A percentile compares a stretch with the other conserved stretches of the same genome.
These are phyloP conservation scores for Globisporangium cylindrosporum DNA, from an alignment of 352 stramenopile species.

Conservation along the genomic window DNA sequence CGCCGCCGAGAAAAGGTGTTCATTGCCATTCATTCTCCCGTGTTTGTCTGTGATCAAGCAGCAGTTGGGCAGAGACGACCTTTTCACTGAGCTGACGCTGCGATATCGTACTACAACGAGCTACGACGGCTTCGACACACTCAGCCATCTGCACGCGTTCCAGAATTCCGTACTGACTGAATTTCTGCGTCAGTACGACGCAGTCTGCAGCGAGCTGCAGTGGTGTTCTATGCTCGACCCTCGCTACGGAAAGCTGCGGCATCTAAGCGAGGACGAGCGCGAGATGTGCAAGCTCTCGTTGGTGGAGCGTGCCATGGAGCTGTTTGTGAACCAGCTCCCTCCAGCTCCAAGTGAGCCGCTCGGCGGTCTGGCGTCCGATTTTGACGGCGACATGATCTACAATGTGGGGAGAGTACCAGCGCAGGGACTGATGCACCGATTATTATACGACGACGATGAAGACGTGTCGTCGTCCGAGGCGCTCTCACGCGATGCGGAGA, in stretches of 20 bases:
- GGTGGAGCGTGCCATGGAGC: slow-evolving; percentile 18
- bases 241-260: slow-evolving; percentile 39
- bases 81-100: slow-evolving; percentile 26
- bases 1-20: slow-evolving; percentile 28
- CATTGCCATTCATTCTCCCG: slow-evolving; percentile 36
- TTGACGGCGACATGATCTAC: slow-evolving; percentile 38
- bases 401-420: slow-evolving; percentile 15
- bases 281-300: slow-evolving; percentile 23
- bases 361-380: slow-evolving; percentile 17
- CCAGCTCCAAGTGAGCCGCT: slow-evolving; percentile 19
- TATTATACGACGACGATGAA: slow-evolving; percentile 54
- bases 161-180: slow-evolving; percentile 12
- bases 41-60: slow-evolving; percentile 34
- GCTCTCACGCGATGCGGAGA: slow-evolving; percentile 33
- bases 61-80: slow-evolving; percentile 25
- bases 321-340: slow-evolving; percentile 29
- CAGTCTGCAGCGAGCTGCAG: slow-evolving; percentile 19
- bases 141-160: slow-evolving; percentile 16
- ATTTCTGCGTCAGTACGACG: slow-evolving; percentile 17
- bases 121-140: background rate
- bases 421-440: slow-evolving; percentile 46
- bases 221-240: slow-evolving; percentile 50
- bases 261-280: slow-evolving; percentile 37
- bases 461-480: slow-evolving; percentile 27
- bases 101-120: slow-evolving; percentile 6